Percentiles rank a stretch among this genome's conserved stretches.
These are phyloP conservation scores for Septoria linicola DNA, from an alignment of 2,329 filamentous ascomycete genomes.

Conservation along the genomic window DNA sequence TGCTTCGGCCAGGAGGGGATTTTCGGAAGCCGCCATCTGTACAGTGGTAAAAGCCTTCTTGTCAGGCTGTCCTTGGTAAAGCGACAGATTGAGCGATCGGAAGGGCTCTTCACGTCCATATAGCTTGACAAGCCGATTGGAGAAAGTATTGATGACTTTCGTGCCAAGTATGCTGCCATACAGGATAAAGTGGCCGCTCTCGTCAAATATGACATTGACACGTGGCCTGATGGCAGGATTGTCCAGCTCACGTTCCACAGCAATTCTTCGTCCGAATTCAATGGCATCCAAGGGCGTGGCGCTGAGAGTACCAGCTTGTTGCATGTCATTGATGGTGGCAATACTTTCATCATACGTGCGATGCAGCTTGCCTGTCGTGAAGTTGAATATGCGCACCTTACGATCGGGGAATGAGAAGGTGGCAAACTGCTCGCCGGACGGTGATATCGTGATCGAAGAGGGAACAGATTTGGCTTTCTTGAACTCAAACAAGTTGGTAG, in stretches of 20 bases:
- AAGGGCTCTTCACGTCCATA: constrained; percentile 90
- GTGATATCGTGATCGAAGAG: constrained; percentile 78
- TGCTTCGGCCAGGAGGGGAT: constrained; percentile 88
- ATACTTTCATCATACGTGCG: constrained; percentile 95
- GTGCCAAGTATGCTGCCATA: constrained; percentile 90
- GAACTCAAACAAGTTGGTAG: constrained; percentile 93
- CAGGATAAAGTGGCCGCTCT: constrained; percentile 90
- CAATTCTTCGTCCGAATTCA: constrained; percentile 86
- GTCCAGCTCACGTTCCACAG: constrained; percentile 83
- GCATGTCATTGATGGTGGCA: constrained; percentile 85
- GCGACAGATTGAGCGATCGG: constrained; percentile 73
- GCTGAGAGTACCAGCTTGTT: constrained; percentile 78
- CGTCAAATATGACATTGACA: constrained; percentile 88
- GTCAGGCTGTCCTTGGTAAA: constrained; percentile 94
- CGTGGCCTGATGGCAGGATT: constrained; percentile 65
- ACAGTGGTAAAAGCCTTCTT: constrained; percentile 92
- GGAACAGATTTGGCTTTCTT: constrained; percentile 89
- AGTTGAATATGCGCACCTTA: constrained; percentile 91
- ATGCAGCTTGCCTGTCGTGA: constrained; percentile 80
- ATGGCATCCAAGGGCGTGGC: constrained; percentile 80
- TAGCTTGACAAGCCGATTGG: constrained; percentile 85
- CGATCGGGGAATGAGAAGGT: constrained; percentile 90
- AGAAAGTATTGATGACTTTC: constrained; percentile 94
- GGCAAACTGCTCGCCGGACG: constrained; percentile 80
- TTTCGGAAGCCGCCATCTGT: constrained; percentile 93